Base-by-base conservation (phyloP, 140 eudicot species). In the Flaveria floridana region DNA sequence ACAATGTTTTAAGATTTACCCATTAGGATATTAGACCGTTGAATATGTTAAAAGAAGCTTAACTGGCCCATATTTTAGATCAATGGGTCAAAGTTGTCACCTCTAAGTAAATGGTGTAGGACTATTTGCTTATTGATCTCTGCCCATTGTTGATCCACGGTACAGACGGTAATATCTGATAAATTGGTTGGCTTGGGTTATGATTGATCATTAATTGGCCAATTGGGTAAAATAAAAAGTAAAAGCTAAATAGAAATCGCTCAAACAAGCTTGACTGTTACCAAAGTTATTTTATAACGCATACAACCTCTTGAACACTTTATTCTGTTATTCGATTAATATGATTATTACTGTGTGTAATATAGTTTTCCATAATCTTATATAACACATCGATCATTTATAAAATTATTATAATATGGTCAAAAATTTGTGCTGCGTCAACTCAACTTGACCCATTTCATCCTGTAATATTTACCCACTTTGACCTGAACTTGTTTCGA, bases 41-140 rank as follows among this genome's bases (percentile, higher is more conserved):
- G 58, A 23, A 12, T n/a, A 8, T 69, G 8, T 5, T 9, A 23
- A 69, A 48, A 21, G 15, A 12, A 7, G 2, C 6, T 6, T 11
- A 20, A 13, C 23, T 10, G 7, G 25, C 58, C 42, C 21, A 19
- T 68, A 16, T 55, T 16, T 7, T 55, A 55, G 21, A 46, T 13
- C 18, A 67, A 19, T 1, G 37, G 56, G 72, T 67, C 41, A 13
- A 47, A 68, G 41, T 68, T 46, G 21, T 47, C 59, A 44, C 58
- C 39, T 65, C 51, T 65, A 16, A 34, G 10, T 37, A 6, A 34
- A 65, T 16, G 62, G 11, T 55, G 62, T 25, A 25, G 52, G 75
- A n/a, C 64, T 53, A 26, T 51, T 70, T 66, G 18, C 4, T 30
- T 70, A n/a, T 19, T 26, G 4, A 26, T 51, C 48, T 51, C 64